Percentiles rank a stretch among this genome's conserved stretches.
phyloP scores from a whole-genome alignment of 176 grass and related monocot genomes.

The Guadua angustifolia region DNA sequence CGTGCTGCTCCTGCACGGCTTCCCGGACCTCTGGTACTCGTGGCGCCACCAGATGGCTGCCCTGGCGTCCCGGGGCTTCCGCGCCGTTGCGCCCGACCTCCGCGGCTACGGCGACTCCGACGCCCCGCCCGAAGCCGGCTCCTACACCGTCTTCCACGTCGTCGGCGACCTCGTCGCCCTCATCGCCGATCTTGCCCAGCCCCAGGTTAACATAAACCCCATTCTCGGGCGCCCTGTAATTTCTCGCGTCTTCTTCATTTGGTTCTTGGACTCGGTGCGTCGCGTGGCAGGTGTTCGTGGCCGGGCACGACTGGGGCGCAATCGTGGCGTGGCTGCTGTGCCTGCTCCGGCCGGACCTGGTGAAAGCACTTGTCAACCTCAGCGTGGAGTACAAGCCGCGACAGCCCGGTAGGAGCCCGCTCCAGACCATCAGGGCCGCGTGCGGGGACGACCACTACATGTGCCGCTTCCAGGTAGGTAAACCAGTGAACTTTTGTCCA shows the following conservation, averaged over 20 bases:
- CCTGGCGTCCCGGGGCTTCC: constrained; percentile 60
- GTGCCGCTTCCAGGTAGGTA: constrained; percentile 67
- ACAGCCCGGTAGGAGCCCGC: constrained; percentile 39
- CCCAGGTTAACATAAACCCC: constrained; percentile 28
- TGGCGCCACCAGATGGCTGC: constrained; percentile 83
- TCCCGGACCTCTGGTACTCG: constrained; percentile 89
- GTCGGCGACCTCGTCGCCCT: constrained; percentile 85
- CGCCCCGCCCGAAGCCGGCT: constrained; percentile 30
- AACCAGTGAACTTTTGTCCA: neutral
- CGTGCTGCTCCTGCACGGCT: constrained; percentile 73
- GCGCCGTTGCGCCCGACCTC: constrained; percentile 74
- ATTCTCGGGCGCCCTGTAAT: too few relatives aligned
- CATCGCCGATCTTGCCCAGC: constrained; percentile 63
- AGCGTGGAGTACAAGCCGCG: constrained; percentile 59
- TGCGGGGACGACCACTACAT: constrained; percentile 82
- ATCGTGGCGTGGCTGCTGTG: constrained; percentile 74
- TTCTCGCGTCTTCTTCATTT: too few relatives aligned
- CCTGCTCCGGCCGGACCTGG: constrained; percentile 73
- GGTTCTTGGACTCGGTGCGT: neutral
- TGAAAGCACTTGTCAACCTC: constrained; percentile 72
- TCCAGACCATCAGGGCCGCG: constrained; percentile 54
- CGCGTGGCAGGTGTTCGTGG: constrained; percentile 65
- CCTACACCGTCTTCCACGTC: constrained; percentile 62
- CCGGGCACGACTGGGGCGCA: constrained; percentile 84
- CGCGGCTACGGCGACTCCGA: constrained; percentile 77